These are phyloP conservation scores for Tylopilus sp. DNA, from an alignment of 1,284 basidiomycete genomes.

Conservation along the genomic window DNA sequence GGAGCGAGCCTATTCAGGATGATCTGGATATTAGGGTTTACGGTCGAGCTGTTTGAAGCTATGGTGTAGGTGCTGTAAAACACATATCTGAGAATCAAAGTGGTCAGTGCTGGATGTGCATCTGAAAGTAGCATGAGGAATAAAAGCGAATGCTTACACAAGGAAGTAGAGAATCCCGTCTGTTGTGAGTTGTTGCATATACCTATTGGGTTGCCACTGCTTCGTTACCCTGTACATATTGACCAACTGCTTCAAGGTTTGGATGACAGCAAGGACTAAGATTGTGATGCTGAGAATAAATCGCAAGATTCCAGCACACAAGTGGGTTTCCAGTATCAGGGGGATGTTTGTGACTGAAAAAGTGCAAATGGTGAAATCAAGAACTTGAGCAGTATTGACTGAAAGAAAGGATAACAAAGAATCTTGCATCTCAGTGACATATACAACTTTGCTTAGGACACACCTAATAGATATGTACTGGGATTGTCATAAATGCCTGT, in stretches of 20 bases:
- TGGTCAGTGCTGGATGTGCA: neutral
- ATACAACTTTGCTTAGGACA: neutral
- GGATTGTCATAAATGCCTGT: neutral
- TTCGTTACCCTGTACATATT: too few relatives aligned
- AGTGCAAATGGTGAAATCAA: neutral
- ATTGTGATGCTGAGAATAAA: neutral
- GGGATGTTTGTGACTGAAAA: neutral
- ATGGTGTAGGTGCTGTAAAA: neutral
- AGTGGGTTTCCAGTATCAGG: neutral
- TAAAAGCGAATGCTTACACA: neutral
- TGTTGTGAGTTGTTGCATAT: too few relatives aligned
- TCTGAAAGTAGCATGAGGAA: neutral
- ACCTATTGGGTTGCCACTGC: too few relatives aligned
- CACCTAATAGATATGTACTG: neutral
- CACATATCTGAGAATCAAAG: neutral
- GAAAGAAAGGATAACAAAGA: neutral
- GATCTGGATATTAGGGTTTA: too few relatives aligned
- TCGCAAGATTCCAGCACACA: neutral
- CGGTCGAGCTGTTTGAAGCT: too few relatives aligned
- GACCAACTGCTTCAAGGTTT: too few relatives aligned
- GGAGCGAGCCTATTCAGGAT: too few relatives aligned
- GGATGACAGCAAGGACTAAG: too few relatives aligned
- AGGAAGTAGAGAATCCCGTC: neutral
- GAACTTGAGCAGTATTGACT: neutral
- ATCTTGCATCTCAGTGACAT: neutral